phyloP scores from a whole-genome alignment of 495 filamentous ascomycete species.

The Penicillium crystallinum region DNA sequence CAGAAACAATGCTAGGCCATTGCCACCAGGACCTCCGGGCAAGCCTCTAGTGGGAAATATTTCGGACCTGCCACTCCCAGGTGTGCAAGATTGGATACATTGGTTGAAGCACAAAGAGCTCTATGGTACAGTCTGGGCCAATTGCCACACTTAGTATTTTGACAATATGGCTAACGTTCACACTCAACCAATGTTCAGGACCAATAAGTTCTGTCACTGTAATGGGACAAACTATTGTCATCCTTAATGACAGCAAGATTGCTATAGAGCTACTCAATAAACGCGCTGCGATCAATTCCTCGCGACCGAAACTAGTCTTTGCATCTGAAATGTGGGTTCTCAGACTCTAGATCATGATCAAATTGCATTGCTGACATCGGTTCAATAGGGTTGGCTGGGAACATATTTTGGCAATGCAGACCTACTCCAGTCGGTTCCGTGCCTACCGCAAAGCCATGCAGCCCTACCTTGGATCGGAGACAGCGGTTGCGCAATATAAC shows the following conservation, averaged over 20 bases:
- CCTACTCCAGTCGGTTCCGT: conserved; percentile 34
- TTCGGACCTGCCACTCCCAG: conserved; percentile 7
- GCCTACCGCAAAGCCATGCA: conserved; percentile 38
- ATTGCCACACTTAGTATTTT: too few relatives aligned
- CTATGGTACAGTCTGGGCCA: conserved; percentile 9
- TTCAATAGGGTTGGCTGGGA: conserved; percentile 32
- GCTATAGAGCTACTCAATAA: conserved; percentile 42
- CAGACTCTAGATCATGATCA: background rate
- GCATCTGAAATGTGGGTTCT: conserved; percentile 32
- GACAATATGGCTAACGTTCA: background rate
- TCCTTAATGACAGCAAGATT: conserved; percentile 37
- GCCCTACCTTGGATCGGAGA: conserved; percentile 20
- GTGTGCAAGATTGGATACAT: conserved; percentile 11
- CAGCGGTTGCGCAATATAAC: conserved; percentile 28
- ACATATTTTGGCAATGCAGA: conserved; percentile 27
- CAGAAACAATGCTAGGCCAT: background rate
- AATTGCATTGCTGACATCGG: background rate
- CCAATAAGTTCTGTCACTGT: conserved; percentile 45
- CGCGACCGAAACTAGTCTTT: conserved; percentile 33
- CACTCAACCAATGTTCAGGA: background rate
- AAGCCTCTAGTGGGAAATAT: conserved; percentile 14
- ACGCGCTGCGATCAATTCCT: conserved; percentile 37
- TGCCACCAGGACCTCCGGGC: conserved; percentile 12
- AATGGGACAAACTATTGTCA: conserved; percentile 42
- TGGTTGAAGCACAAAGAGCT: conserved; percentile 15